Evolutionary conservation across 805 yeast species (phyloP), one percentile per base, ranked within the genome.

Genomic region (Lipomyces sp.): DNA sequence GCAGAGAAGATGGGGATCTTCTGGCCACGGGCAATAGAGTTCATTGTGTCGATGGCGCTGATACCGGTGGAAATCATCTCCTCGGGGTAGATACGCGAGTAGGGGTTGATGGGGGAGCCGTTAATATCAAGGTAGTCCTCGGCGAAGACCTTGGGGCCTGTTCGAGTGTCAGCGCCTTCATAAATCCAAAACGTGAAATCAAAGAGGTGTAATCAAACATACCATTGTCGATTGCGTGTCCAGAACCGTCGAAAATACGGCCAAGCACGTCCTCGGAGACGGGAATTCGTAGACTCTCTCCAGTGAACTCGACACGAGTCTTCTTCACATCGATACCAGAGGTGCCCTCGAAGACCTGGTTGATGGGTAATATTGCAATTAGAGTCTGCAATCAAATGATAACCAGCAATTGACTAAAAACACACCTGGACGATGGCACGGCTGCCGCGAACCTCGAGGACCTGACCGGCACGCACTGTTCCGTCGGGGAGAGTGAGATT

Each of bases 41-140:
- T 95, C 98, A 93, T 93, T 51, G 97, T 90, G 71, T 93, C 99
- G 68, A 93, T 93, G 44, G 98, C 96, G 43, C 97, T 90, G 59
- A 93, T 79, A 80, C 99, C 99, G 18, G 99, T 95, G 46, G 97
- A 89, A 64, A 93, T 93, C 99, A 93, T 93, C 76, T 93, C 99
- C 77, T 93, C 98, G 28, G 99, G 99, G 70, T 95, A 95, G 63
- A 93, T 93, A 75, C 99, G 90, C 39, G 97, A 95, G 70, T 74
- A 93, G 47, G 99, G 99, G 69, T 93, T 93, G 72, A 93, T 93
- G 66, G 99, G 98, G 38, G 98, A 89, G 52, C 99, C 99, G 70
- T 93, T 95, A 69, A 93, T 95, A 71, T 93, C 99, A 70, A 93
- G 77, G 72, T 89, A 93, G 71, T 93, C 99, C 73, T 93, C 99